These are phyloP conservation scores for Beauveria pseudobassiana DNA, from an alignment of 2,329 filamentous ascomycete genomes.

Conservation along the genomic window DNA sequence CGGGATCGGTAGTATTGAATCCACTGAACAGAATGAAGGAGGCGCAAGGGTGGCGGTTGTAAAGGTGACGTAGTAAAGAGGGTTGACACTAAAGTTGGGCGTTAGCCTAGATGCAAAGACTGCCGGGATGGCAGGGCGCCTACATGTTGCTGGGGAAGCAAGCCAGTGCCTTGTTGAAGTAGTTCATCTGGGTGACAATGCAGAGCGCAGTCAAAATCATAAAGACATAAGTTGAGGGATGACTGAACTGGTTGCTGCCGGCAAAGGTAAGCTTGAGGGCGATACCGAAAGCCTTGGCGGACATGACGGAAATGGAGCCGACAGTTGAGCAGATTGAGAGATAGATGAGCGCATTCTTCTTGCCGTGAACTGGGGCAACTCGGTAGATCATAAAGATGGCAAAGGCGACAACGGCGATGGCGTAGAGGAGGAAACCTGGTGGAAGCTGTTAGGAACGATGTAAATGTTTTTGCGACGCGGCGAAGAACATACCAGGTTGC, in stretches of 20 bases:
- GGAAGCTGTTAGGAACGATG: conserved; percentile 15
- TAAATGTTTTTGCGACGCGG: background rate
- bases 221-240: conserved; percentile 95
- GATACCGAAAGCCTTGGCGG: conserved; percentile 96
- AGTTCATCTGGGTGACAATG: conserved; percentile 99
- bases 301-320: conserved; percentile 97
- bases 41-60: conserved; percentile 90
- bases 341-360: conserved; percentile 92
- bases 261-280: conserved; percentile 90
- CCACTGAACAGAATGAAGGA: conserved; percentile 94
- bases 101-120: conserved; percentile 11
- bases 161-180: conserved; percentile 97
- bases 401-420: conserved; percentile 70
- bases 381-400: conserved; percentile 94
- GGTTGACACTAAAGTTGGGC: conserved; percentile 67
- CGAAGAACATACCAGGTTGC: conserved; percentile 63
- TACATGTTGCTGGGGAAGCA: conserved; percentile 98
- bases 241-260: conserved; percentile 90
- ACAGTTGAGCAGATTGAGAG: conserved; percentile 97
- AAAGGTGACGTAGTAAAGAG: conserved; percentile 95
- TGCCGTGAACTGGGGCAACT: conserved; percentile 81
- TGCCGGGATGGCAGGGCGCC: conserved; percentile 34
- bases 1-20: conserved; percentile 88
- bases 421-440: conserved; percentile 83
- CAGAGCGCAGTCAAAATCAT: conserved; percentile 88